Conservation (phyloP, 352 stramenopile species). For the Phytophthora litchii region DNA sequence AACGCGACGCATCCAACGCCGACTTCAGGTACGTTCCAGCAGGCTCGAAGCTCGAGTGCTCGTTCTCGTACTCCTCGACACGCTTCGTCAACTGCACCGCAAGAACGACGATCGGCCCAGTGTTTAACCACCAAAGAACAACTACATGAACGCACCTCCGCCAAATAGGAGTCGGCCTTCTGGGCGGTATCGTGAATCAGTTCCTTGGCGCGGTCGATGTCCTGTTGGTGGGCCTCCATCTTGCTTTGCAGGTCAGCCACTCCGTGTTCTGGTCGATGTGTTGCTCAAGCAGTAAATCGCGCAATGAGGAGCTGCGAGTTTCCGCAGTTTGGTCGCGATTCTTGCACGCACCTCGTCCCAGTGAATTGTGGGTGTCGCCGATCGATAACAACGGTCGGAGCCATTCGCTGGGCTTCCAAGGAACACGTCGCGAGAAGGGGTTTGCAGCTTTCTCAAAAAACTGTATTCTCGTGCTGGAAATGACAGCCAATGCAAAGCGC, state of each 20-base stretch:
- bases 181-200: constrained; percentile 58
- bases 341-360: constrained; percentile 30
- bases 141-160: constrained; percentile 26
- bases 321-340: constrained; percentile 17
- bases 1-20: constrained; percentile 37
- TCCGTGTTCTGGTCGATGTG: constrained; percentile 17
- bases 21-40: constrained; percentile 54
- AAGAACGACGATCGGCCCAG: background rate
- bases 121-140: background rate
- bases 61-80: constrained; percentile 56
- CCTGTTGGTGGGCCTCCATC: constrained; percentile 46
- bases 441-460: background rate
- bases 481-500: too few relatives aligned
- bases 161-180: constrained; percentile 63
- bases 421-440: background rate
- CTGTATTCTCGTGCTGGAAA: too few relatives aligned
- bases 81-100: constrained; percentile 55
- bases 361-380: constrained; percentile 28
- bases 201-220: constrained; percentile 53
- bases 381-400: constrained; percentile 28
- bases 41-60: constrained; percentile 51
- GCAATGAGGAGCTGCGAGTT: constrained; percentile 29
- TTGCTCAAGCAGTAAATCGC: constrained; percentile 30
- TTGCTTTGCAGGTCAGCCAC: constrained; percentile 37
- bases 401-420: constrained; percentile 9